A percentile compares a stretch with the other conserved stretches of the same genome.
phyloP scores from a whole-genome alignment of 129 eudicot species.

The Pseudognaphalium luteoalbum region DNA sequence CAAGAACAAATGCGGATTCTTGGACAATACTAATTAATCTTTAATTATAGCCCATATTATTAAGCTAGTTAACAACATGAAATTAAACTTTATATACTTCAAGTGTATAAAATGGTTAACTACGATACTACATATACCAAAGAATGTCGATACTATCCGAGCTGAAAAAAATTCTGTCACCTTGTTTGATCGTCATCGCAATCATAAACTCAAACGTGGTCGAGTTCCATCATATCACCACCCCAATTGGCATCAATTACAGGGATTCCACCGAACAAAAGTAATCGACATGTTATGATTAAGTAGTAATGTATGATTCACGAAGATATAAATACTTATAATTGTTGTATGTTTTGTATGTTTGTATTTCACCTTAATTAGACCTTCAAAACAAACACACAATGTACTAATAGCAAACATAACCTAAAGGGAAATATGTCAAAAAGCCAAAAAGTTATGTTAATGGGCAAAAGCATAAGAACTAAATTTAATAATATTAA shows the following conservation, averaged over 20 bases:
- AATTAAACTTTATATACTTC: not conserved
- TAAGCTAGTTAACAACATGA: not conserved
- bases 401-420: too few relatives aligned
- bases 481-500: not conserved
- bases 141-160: not conserved
- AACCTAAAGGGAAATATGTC: too few relatives aligned
- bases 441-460: not conserved
- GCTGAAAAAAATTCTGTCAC: not conserved
- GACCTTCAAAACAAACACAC: too few relatives aligned
- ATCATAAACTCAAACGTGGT: not conserved
- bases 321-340: too few relatives aligned
- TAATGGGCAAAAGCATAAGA: not conserved
- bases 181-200: too few relatives aligned
- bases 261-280: conserved; percentile 18
- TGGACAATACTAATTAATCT: not conserved
- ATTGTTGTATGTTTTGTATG: too few relatives aligned
- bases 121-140: too few relatives aligned
- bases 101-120: not conserved
- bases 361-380: too few relatives aligned
- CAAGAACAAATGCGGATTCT: conserved; percentile 25
- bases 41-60: too few relatives aligned
- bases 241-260: not conserved
- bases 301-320: too few relatives aligned
- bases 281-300: too few relatives aligned
- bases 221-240: not conserved